Base-by-base conservation (phyloP, 2,329 filamentous ascomycete species). In the Aspergillus texensis region DNA sequence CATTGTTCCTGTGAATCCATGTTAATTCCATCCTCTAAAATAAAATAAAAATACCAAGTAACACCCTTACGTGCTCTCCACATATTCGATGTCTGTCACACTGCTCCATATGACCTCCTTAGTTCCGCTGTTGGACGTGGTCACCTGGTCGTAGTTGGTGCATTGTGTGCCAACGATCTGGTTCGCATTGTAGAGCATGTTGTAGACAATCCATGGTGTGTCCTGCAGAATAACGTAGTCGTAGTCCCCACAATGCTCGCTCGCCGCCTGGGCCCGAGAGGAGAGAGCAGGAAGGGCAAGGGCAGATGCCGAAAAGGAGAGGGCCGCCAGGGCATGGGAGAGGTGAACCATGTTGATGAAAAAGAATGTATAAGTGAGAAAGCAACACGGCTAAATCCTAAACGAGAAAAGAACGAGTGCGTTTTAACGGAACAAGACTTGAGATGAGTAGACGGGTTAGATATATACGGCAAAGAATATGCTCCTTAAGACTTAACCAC, bases 181-280 rank as follows among this genome's bases (percentile, higher is more conserved):
- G 34, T 74, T 70, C 57, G 77, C 75, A 66, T 79, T 79, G 72
- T 82, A 82, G 61, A 79, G 78, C 79, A 82, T 82, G 66, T 79
- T 80, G 68, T 75, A 81, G 19, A 82, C 78, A 48, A 82, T 81
- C 79, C 79, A 81, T 10, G 78, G 78, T 0, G 79, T 80, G 57
- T 74, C 73, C 12, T 71, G 69, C 30, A 82, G 70, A 57, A 81
- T 69, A 8, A 72, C 58, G 56, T 70, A 76, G 26, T 71, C 72
- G 0, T 63, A 57, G 30, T 68, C 64, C 11, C 69, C 70, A 58
- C 68, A 71, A 19, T 70, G 62, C 12, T 67, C 53, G 43, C 60
- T 62, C 9, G 63, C 62, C 16, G 52, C 52, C 52, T 59, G 45
- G 8, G 45, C 45, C 9, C 57, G 45, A 28, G 57, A 26, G 4